Percentiles rank a stretch among this genome's conserved stretches.
phyloP scores from a whole-genome alignment of 768 basidiomycete species.

The Lentinula detonsa region DNA sequence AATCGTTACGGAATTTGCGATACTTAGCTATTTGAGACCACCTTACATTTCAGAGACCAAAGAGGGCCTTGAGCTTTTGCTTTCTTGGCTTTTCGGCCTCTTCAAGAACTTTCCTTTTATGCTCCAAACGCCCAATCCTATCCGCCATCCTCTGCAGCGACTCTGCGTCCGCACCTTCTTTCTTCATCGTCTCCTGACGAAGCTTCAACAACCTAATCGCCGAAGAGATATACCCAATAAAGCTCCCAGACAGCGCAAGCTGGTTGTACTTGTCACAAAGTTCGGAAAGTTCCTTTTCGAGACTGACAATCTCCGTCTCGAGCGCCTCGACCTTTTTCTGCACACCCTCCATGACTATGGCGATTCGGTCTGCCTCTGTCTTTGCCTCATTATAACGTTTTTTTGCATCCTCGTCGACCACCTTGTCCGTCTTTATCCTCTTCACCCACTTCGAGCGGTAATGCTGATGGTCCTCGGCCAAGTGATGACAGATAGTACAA shows the following conservation, averaged over 20 bases:
- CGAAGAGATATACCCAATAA: constrained; percentile 7
- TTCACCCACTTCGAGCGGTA: constrained; percentile 10
- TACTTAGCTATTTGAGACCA: background rate
- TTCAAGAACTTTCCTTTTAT: constrained; percentile 6
- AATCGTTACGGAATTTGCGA: background rate
- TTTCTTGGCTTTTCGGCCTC: constrained; percentile 2
- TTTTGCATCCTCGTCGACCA: constrained; percentile 12
- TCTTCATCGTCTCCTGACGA: constrained; percentile 7
- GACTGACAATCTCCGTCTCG: background rate
- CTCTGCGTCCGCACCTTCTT: constrained; percentile 4
- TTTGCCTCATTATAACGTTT: constrained; percentile 8
- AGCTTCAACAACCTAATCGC: constrained; percentile 10
- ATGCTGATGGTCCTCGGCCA: constrained; percentile 9
- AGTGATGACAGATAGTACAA: constrained; percentile 10
- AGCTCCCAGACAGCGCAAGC: constrained; percentile 11
- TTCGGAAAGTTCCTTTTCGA: constrained; percentile 4
- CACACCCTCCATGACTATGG: constrained; percentile 1
- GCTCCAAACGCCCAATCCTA: constrained; percentile 6
- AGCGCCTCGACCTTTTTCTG: constrained; percentile 3
- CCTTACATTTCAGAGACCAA: background rate
- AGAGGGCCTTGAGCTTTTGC: background rate
- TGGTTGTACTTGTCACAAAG: constrained; percentile 7
- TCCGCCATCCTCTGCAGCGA: constrained; percentile 7
- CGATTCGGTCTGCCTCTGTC: background rate
- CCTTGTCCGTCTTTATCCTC: constrained; percentile 6